Base-by-base conservation (phyloP, 2,329 filamentous ascomycete species). In the Fusarium hostae region DNA sequence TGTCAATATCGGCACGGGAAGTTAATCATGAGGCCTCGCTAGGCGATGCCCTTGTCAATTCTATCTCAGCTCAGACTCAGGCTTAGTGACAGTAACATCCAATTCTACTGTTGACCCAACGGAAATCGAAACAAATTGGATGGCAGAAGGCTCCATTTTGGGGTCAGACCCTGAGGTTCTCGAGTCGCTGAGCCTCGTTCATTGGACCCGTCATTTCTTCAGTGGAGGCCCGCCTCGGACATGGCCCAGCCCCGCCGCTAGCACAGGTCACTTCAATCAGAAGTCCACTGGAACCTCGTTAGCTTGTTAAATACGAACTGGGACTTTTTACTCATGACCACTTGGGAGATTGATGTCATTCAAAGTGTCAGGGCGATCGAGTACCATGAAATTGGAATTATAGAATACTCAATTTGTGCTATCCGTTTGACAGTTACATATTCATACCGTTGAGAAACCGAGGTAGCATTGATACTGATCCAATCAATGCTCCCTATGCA, bases 311-410 rank as follows among this genome's bases (percentile, higher is more conserved):
- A 72, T 72, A 72, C 69, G 60, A 70, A 43, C 35, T 28, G 39
- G 40, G 24, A 28, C 58, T 32, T 32, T 32, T 37, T 28, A 39
- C 44, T 60, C 52, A 26, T 66, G 63, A 67, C 35, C 45, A 54
- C 26, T 34, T 15, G 47, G 30, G 52, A 70, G 30, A 70, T 70
- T 72, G 70, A 73, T 70, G 70, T 72, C 70, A 72, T 72, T 63
- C 50, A 66, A 39, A 28, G 22, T 32, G 41, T 22, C 41, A 39
- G 43, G 35, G 56, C 18, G 30, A 39, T 26, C 32, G 48, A 52
- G 22, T 52, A 26, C 32, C 48, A 26, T 26, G 12, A n/a, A 16
- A 52, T 26, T 52, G 18, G 22, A 39, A n/a, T 52, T 32, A 32
- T 51, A 24, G 16, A n/a, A 20, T 24, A 37, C n/a, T 26, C 18